Percentiles rank a stretch among this genome's conserved stretches.
Evolutionary conservation across 1,284 basidiomycete genomes (phyloP).

Genomic region (Bjerkandera adusta): DNA sequence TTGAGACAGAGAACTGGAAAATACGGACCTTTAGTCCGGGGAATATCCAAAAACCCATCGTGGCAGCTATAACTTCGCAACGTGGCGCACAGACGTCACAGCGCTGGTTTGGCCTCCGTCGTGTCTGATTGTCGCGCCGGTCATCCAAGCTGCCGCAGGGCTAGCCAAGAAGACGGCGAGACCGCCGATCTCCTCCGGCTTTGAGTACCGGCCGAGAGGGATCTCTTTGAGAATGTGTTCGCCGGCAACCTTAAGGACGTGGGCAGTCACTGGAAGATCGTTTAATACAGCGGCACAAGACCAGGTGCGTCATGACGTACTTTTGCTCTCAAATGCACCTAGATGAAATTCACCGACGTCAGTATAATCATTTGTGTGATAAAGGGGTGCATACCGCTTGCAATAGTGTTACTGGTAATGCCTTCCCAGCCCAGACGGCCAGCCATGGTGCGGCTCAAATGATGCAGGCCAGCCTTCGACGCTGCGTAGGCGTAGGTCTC

Average conservation of each 20-base stretch:
- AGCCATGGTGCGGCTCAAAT: slow-evolving; percentile 62
- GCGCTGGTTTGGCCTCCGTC: slow-evolving; percentile 42
- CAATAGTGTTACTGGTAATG: slow-evolving; percentile 69
- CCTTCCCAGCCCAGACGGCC: slow-evolving; percentile 57
- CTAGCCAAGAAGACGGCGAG: slow-evolving; percentile 61
- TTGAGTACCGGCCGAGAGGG: slow-evolving; percentile 57
- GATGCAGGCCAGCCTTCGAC: slow-evolving; percentile 62
- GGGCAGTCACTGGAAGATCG: slow-evolving; percentile 52
- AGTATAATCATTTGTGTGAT: neutral
- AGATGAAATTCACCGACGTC: slow-evolving; percentile 1
- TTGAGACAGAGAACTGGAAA: too few relatives aligned
- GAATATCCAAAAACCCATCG: too few relatives aligned
- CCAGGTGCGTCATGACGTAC: slow-evolving; percentile 28
- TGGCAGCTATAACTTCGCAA: slow-evolving; percentile 11
- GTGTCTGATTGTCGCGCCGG: slow-evolving; percentile 58
- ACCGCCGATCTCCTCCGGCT: slow-evolving; percentile 62
- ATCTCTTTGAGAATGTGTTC: slow-evolving; percentile 44
- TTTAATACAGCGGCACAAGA: slow-evolving; percentile 1
- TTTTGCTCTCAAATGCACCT: slow-evolving; percentile 52
- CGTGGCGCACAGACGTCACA: slow-evolving; percentile 7
- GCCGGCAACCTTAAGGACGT: slow-evolving; percentile 48
- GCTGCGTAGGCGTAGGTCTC: slow-evolving; percentile 73
- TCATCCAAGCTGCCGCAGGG: slow-evolving; percentile 60
- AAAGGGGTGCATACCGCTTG: slow-evolving; percentile 49
- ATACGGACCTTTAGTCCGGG: too few relatives aligned